Evolutionary conservation across 2,329 filamentous ascomycete species (phyloP).

Genomic region (Dactylellina haptotyla): DNA sequence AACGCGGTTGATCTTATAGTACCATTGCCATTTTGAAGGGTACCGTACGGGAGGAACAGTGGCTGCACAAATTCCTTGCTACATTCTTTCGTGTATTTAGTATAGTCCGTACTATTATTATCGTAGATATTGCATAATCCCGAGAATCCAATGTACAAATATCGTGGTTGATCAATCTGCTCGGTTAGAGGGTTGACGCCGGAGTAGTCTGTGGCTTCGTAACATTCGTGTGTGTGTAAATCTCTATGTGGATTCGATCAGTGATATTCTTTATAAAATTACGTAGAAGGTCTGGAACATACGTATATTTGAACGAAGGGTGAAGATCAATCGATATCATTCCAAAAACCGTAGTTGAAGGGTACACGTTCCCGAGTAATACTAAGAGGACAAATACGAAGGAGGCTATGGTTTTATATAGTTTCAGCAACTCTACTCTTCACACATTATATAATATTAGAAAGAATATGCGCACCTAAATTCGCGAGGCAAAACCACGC

Average conservation of each 20-base stretch:
- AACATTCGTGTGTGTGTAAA: constrained; percentile 18
- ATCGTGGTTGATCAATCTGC: constrained; percentile 21
- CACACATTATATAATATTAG: too few species aligned
- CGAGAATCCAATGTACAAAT: constrained; percentile 26
- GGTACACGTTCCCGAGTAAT: constrained; percentile 16
- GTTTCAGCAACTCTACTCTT: too few species aligned
- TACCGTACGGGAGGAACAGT: constrained; percentile 9
- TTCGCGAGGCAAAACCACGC: too few species aligned
- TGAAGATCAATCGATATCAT: constrained; percentile 24
- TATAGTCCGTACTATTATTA: constrained; percentile 9
- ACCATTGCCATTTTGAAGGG: background rate
- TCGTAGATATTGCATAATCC: constrained; percentile 17
- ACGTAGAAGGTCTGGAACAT: background rate
- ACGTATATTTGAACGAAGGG: constrained; percentile 20
- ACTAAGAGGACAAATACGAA: constrained; percentile 24
- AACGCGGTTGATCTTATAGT: background rate
- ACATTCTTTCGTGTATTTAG: constrained; percentile 28
- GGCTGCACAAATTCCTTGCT: constrained; percentile 13
- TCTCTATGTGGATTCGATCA: background rate
- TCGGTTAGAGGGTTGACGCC: constrained; percentile 18
- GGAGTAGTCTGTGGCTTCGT: constrained; percentile 19
- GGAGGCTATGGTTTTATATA: too few species aligned
- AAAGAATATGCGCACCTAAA: too few species aligned
- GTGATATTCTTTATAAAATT: background rate
- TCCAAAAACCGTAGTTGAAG: constrained; percentile 6